Evolutionary conservation across 2,329 filamentous ascomycete genomes (phyloP).

Genomic region (Colletotrichum sp.): DNA sequence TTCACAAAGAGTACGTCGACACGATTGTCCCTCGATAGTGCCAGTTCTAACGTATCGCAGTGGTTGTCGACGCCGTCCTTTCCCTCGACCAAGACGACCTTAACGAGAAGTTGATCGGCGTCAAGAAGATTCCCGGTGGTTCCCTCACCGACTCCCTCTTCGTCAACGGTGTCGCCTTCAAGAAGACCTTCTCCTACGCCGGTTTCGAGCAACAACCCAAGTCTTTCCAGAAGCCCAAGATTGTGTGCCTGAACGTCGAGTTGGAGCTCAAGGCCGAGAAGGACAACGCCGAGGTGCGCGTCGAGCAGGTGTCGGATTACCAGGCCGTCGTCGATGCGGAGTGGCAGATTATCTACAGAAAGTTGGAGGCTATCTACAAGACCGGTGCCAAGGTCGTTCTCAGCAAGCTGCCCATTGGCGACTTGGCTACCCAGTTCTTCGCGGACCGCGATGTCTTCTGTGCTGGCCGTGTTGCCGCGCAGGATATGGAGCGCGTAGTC

Average conservation of each 20-base stretch:
- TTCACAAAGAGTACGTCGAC: constrained; percentile 87
- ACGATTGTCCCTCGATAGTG: too few species aligned
- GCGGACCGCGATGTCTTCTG: constrained; percentile 99
- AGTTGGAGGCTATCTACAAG: constrained; percentile 92
- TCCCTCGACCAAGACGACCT: constrained; percentile 96
- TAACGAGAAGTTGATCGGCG: constrained; percentile 96
- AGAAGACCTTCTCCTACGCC: constrained; percentile 99
- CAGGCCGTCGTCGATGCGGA: constrained; percentile 99
- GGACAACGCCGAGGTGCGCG: constrained; percentile 97
- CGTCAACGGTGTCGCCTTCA: constrained; percentile 97
- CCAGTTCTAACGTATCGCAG: constrained; percentile 45
- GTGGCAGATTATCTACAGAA: constrained; percentile 99
- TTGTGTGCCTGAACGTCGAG: constrained; percentile 97
- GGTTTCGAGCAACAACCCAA: constrained; percentile 99
- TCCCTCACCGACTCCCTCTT: constrained; percentile 96
- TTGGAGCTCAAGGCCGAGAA: constrained; percentile 98
- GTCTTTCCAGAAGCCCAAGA: constrained; percentile 90
- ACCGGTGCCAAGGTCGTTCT: constrained; percentile 97
- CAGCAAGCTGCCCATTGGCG: constrained; percentile 95
- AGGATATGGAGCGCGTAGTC: constrained; percentile 95
- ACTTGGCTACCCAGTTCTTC: constrained; percentile 97
- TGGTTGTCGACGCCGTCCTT: constrained; percentile 97
- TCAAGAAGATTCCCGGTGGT: constrained; percentile 98
- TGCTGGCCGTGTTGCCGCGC: constrained; percentile 86
- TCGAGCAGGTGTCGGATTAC: constrained; percentile 98